Evolutionary conservation across 225 moss, liverwort and hornwort genomes (phyloP), one percentile per base, ranked within the genome.

Genomic region (Ulota crispa): DNA sequence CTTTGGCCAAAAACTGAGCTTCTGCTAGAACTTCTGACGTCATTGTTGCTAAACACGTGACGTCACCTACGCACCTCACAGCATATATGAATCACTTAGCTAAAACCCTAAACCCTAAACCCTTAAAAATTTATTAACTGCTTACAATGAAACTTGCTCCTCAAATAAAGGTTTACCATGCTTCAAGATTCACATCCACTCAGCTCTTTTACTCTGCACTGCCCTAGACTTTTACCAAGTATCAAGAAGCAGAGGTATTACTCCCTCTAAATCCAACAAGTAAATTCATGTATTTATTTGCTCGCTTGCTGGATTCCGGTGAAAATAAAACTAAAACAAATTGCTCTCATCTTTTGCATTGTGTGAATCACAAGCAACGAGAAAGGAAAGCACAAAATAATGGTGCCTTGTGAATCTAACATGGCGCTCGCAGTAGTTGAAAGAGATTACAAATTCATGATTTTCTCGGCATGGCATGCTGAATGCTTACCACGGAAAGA

Each of bases 1-100:
- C 99, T 84, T 99, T 99, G 50, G 99, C 93, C 74, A 99, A 79
- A 86, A 96, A 99, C 54, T 93, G 92, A 83, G 99, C 99, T 83
- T 92, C 87, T 19, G 94, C 96, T 86, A 80, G 85, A 70, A 82
- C 83, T 73, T 93, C 92, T 57, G 83, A 70, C 16, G 93, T 86
- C 68, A 99, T 93, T 21, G 93, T 99, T 65, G 99, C 91, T 73
- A 93, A 87, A 62, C 99, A 99, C 21, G 99, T 96, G 19, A 96
- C 90, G 62, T 99, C 99, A 63, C 99, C 97, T 95, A 81, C 57
- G 79, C 60, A 82, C 8, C 77, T 77, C 23, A 14, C 12, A 39
- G 54, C 64, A 70, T 53, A 41, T 53, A 81, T 37, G 53, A 55
- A 30, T 53, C 59, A 18, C 19, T 36, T 7, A 68, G 55, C 59